phyloP scores from a whole-genome alignment of 139 green algal species.

The Haematococcus lacustris region DNA sequence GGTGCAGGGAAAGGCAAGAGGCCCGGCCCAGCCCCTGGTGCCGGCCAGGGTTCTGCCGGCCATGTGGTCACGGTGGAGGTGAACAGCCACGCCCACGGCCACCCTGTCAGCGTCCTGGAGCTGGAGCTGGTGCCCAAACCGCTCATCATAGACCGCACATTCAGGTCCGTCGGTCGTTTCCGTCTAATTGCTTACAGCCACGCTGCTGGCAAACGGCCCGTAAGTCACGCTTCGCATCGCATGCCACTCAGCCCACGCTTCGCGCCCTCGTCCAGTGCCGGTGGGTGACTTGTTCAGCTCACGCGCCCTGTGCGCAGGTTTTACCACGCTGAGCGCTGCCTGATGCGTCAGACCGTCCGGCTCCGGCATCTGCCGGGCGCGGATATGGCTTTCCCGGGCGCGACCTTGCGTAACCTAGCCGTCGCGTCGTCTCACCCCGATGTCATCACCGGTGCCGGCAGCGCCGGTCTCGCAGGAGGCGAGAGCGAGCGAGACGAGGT shows the following conservation, averaged over 20 bases:
- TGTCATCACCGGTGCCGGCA: conserved; percentile 28
- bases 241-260: too few relatives aligned
- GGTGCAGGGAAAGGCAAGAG: too few relatives aligned
- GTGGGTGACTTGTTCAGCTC: too few relatives aligned
- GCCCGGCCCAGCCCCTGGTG: too few relatives aligned
- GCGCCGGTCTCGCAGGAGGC: conserved; percentile 13
- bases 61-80: conserved; percentile 33
- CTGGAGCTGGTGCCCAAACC: conserved; percentile 36
- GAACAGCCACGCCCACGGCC: conserved; percentile 24
- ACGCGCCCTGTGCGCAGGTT: conserved; percentile 27
- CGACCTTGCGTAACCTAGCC: conserved; percentile 12
- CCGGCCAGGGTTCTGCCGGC: too few relatives aligned
- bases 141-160: conserved; percentile 51
- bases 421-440: conserved; percentile 31
- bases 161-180: conserved; percentile 39
- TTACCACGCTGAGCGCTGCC: conserved; percentile 33
- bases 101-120: conserved; percentile 43
- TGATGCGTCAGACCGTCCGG: conserved; percentile 32
- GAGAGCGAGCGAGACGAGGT: conserved; percentile 30
- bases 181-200: too few relatives aligned
- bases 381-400: conserved; percentile 13
- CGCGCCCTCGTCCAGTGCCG: too few relatives aligned
- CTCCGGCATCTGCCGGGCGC: conserved; percentile 18
- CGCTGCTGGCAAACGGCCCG: not conserved
- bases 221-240: too few relatives aligned